Percentiles rank a stretch among this genome's conserved stretches.
These are phyloP conservation scores for Chlorociboria aeruginascens DNA, from an alignment of 495 filamentous ascomycete genomes.

Conservation along the genomic window DNA sequence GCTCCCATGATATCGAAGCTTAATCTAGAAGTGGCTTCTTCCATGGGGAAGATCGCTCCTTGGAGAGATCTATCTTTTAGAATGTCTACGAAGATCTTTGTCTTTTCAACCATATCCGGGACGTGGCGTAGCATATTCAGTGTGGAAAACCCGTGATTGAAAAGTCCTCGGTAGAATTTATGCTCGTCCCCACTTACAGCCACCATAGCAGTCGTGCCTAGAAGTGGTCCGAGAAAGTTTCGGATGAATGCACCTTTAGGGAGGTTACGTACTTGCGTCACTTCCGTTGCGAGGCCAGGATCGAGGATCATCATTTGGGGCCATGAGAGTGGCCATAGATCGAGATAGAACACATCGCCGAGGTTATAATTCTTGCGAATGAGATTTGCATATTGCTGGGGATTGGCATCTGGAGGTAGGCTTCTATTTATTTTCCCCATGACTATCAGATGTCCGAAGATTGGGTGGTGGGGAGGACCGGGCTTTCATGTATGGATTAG, in stretches of 20 bases:
- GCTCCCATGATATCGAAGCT: conserved; percentile 27
- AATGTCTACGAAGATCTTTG: conserved; percentile 14
- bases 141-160: no score
- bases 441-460: conserved; percentile 3
- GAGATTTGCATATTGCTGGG: not conserved
- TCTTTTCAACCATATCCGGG: conserved; percentile 20
- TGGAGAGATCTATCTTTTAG: conserved; percentile 13
- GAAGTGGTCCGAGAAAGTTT: no score
- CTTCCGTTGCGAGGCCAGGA: conserved; percentile 27
- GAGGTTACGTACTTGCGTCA: not conserved
- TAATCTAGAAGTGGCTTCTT: conserved; percentile 21
- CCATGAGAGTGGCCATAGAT: conserved; percentile 23
- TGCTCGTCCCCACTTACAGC: no score
- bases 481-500: not conserved
- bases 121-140: no score
- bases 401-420: not conserved
- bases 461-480: not conserved
- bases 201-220: no score
- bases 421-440: not conserved
- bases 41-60: conserved; percentile 21
- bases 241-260: no score
- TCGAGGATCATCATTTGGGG: conserved; percentile 27
- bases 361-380: conserved; percentile 2
- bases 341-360: conserved; percentile 17
- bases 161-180: no score